Evolutionary conservation across 192 early-diverging fungal genomes (phyloP).

Genomic region (Coemansia reversa): DNA sequence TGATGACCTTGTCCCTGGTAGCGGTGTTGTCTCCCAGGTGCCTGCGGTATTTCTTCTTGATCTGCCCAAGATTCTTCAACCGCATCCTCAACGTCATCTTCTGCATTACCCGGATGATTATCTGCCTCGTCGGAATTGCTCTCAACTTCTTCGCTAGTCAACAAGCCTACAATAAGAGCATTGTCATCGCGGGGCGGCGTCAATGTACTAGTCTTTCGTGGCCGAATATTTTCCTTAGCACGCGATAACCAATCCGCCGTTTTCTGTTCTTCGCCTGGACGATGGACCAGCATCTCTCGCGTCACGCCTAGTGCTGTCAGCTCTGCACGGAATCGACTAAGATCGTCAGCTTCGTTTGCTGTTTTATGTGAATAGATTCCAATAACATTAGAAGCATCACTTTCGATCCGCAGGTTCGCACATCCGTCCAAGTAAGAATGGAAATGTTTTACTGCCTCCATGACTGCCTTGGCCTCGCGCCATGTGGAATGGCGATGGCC

Average conservation of each 20-base stretch:
- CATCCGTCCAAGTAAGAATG: constrained; percentile 30
- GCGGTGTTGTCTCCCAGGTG: no score
- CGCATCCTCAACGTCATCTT: no score
- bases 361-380: constrained; percentile 6
- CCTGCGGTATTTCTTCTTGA: no score
- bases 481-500: constrained; percentile 10
- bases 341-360: constrained; percentile 4
- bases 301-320: constrained; percentile 12
- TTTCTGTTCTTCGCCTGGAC: background rate
- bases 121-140: background rate
- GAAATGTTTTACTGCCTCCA: constrained; percentile 21
- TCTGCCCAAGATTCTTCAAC: background rate
- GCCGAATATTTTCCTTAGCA: background rate
- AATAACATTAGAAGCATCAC: constrained; percentile 19
- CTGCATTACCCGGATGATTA: no score
- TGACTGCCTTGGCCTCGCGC: constrained; percentile 16
- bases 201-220: background rate
- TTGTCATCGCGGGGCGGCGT: background rate
- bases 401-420: constrained; percentile 15
- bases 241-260: constrained; percentile 22
- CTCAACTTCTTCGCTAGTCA: background rate
- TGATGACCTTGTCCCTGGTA: no score
- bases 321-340: background rate
- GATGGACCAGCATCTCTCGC: constrained; percentile 15
- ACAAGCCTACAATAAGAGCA: constrained; percentile 3